A percentile compares a stretch with the other conserved stretches of the same genome.
Evolutionary conservation across 352 stramenopile genomes (phyloP).

Genomic region (Phytophthora nicotianae): DNA sequence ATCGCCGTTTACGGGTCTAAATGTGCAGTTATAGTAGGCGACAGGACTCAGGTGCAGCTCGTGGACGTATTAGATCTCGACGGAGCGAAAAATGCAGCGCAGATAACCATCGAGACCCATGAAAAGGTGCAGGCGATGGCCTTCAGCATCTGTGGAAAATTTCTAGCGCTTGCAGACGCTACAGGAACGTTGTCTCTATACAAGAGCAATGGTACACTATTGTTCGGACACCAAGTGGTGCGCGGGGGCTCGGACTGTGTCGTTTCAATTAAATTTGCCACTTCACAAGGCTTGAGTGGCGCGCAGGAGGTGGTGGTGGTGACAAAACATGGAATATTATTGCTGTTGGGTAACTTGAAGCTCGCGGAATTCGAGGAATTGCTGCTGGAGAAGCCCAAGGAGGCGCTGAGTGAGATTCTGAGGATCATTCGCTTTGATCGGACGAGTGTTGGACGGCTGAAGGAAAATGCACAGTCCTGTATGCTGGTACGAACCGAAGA

Average conservation of each 20-base stretch:
- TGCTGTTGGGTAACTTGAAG: constrained; percentile 31
- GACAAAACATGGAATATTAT: constrained; percentile 24
- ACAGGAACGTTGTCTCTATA: constrained; percentile 35
- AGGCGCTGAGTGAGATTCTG: constrained; percentile 32
- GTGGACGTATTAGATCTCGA: background rate
- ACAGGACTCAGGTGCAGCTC: constrained; percentile 9
- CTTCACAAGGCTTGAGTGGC: constrained; percentile 6
- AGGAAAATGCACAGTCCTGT: constrained; percentile 18
- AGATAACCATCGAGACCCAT: constrained; percentile 14
- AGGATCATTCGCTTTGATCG: constrained; percentile 31
- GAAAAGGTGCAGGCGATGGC: constrained; percentile 31
- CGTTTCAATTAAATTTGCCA: constrained; percentile 24
- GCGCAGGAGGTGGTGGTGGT: constrained; percentile 40
- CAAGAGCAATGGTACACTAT: constrained; percentile 26
- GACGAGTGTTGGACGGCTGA: constrained; percentile 19
- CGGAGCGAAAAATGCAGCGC: constrained; percentile 11
- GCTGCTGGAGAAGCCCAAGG: constrained; percentile 13
- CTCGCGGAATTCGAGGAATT: constrained; percentile 40
- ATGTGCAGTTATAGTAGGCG: constrained; percentile 12
- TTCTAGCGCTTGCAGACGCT: constrained; percentile 38
- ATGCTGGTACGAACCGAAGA: constrained; percentile 20
- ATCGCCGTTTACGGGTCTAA: constrained; percentile 15
- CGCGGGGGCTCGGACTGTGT: constrained; percentile 15
- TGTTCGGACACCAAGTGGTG: constrained; percentile 27
- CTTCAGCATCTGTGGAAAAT: constrained; percentile 43